Base-by-base conservation (phyloP, 2,329 filamentous ascomycete genomes). In the Colletotrichum sp. region DNA sequence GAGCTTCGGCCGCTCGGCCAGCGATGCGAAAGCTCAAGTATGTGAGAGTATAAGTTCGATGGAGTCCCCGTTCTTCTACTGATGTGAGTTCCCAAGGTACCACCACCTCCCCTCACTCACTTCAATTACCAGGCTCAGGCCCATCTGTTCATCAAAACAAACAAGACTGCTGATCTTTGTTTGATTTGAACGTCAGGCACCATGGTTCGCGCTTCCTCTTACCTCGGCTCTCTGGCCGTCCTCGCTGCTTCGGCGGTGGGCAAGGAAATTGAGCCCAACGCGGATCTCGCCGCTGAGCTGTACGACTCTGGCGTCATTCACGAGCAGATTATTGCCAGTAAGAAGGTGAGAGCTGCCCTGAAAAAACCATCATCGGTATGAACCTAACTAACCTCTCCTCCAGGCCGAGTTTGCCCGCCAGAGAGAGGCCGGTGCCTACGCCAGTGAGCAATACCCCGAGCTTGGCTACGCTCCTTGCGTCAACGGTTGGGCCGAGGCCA, bases 401-500 rank as follows among this genome's bases (percentile, higher is more conserved):
- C 39, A 76, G 74, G 74, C 74, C 28, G 70, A 76, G 34, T 78
- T 74, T 25, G 66, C 75, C 25, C 68, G 75, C 55, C 75, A 77
- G 43, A 71, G 43, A 34, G 77, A 75, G 28, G 60, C 77, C n/a
- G 77, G 77, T 56, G 58, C 76, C 55, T 69, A 86, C 71, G 79
- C 82, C 10, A 84, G 83, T 56, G 79, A 81, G 4, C 79, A 81
- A 39, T 86, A 82, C 36, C 85, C 84, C 6, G 82, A 83, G 65
- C 81, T 86, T 8, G 84, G 83, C 16, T 86, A 83, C 78, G 83
- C 83, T 8, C 76, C 77, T 30, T 90, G 88, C 77, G 80, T 83
- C 10, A 81, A 87, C 27, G 88, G 88, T 5, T 79, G 84, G 15
- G 88, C 86, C 5, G 83, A 83, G 52, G 87, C 87, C 60, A 83